Evolutionary conservation across 306 rosid genomes (phyloP), one percentile per base, ranked within the genome.

Genomic region (Sechiopsis laciniata): DNA sequence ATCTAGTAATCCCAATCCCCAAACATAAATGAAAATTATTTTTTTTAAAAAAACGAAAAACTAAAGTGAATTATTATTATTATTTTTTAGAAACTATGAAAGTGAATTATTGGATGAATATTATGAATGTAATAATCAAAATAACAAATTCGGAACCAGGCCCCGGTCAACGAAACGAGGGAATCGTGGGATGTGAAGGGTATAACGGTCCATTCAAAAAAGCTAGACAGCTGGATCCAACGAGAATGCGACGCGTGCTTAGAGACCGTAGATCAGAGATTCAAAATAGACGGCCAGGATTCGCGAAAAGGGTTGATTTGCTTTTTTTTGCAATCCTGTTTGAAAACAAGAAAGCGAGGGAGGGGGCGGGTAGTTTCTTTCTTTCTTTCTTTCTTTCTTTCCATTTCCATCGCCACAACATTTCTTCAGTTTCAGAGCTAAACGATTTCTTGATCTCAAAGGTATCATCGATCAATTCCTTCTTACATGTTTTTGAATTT

Each of bases 151-250:
- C 21, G 42, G 56, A 48, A 68, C 15, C 1, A 21, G 15, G 12
- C 14, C 37, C 12, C 48, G 73, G 73, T 68, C 73, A 68, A 68
- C 42, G 56, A 48, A 55, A 22, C 11, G 42, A 20, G 42, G 22
- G 73, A 35, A 48, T 11, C 19, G 20, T 17, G 37, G 40, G 73
- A 21, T 48, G 42, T 7, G 57, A 68, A 68, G 57, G 73, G 57
- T 32, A 46, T 21, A 68, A 68, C 20, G 20, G 73, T 68, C 40
- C 65, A 73, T 32, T 37, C 53, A 76, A 54, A 66, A 91, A 85
- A 85, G 88, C 52, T 81, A 81, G 89, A 82, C 92, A 88, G 92
- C 87, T 91, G 89, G 83, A 84, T 83, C 83, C 87, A 84, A 77
- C 48, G 78, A 13, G 37, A 80, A 80, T 67, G 78, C 84, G 89